phyloP scores from a whole-genome alignment of 1,284 basidiomycete genomes.

The Ganoderma multipileum region DNA sequence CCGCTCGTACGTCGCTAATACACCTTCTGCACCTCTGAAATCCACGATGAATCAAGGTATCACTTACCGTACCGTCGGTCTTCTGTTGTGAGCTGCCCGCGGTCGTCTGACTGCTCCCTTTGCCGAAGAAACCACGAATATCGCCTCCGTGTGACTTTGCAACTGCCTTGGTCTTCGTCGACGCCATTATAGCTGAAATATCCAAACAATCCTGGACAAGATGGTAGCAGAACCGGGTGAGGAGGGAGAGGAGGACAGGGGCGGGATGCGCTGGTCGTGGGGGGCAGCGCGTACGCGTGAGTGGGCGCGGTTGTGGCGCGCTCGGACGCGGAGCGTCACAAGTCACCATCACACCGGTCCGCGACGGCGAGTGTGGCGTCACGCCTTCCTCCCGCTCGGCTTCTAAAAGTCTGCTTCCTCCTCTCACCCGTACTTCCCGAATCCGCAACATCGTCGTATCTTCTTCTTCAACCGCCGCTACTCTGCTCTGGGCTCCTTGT shows the following conservation, averaged over 20 bases:
- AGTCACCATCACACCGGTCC: constrained; percentile 9
- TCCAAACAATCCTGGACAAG: not conserved
- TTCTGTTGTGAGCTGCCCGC: constrained; percentile 25
- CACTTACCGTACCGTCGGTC: constrained; percentile 19
- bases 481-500: not conserved
- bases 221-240: not conserved
- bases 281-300: not conserved
- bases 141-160: constrained; percentile 45
- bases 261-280: not conserved
- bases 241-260: not conserved
- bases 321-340: constrained; percentile 23
- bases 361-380: not conserved
- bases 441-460: not conserved
- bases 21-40: not conserved
- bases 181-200: constrained; percentile 16
- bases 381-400: not conserved
- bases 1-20: constrained; percentile 11
- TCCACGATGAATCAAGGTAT: not conserved
- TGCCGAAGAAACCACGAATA: constrained; percentile 53
- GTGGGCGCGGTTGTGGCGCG: constrained; percentile 13
- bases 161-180: constrained; percentile 30
- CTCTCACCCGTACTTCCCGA: not conserved
- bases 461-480: not conserved
- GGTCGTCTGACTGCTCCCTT: constrained; percentile 23
- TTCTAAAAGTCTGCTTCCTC: constrained; percentile 8